Conservation (phyloP, 2,329 filamentous ascomycete species). For the Orbilia quercus region DNA sequence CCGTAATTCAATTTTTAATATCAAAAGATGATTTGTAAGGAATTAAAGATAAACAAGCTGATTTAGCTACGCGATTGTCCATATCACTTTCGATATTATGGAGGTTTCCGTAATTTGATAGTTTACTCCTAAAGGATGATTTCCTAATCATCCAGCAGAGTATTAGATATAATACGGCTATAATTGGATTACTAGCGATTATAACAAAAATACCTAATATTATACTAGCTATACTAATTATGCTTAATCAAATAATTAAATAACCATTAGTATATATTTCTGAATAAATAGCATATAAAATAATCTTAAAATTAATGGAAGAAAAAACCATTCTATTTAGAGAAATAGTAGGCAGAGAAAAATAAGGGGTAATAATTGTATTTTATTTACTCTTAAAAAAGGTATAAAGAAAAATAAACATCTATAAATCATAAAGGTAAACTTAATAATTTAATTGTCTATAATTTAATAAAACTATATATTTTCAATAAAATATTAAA, state of each 20-base stretch:
- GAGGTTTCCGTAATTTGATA: conserved; percentile 39
- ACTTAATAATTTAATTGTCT: conserved; percentile 7
- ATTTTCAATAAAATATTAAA: conserved; percentile 17
- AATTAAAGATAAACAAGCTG: conserved; percentile 10
- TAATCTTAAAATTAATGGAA: conserved; percentile 30
- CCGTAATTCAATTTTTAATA: conserved; percentile 13
- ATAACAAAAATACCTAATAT: conserved; percentile 37
- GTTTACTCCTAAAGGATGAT: conserved; percentile 50
- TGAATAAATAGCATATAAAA: conserved; percentile 29
- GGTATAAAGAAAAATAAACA: conserved; percentile 24
- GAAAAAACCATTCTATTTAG: conserved; percentile 25
- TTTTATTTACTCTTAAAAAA: conserved; percentile 25
- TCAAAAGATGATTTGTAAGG: conserved; percentile 3
- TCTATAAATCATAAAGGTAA: conserved; percentile 1
- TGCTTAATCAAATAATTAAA: conserved; percentile 34
- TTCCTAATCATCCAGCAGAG: conserved; percentile 56
- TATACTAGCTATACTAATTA: conserved; percentile 28
- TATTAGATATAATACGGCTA: conserved; percentile 35
- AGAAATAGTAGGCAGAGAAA: conserved; percentile 26
- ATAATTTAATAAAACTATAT: conserved; percentile 38
- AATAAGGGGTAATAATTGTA: conserved; percentile 1
- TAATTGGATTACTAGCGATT: conserved; percentile 34
- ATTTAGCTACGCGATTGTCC: conserved; percentile 52
- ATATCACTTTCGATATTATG: conserved; percentile 49
- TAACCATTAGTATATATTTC: conserved; percentile 35